Base-by-base conservation (phyloP, 1,139 yeast genomes). In the Blastobotrys capitulatus region DNA sequence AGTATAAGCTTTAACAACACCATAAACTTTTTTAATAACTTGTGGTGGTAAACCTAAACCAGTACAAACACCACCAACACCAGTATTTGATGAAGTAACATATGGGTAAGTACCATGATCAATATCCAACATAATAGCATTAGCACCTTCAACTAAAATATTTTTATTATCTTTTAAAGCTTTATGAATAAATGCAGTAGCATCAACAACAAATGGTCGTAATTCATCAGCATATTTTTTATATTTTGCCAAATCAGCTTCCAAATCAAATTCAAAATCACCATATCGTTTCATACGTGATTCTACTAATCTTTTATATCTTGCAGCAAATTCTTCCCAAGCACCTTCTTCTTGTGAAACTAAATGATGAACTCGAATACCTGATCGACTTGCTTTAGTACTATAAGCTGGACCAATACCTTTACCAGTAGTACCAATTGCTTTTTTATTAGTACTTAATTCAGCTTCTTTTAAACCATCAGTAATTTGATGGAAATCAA, bases 331-430 rank as follows among this genome's bases (percentile, higher is more conserved):
- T 69, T 87, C 96, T 42, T 78, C 85, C 97, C 98, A 92, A 32
- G 96, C 88, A 56, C 82, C 90, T 13, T 89, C 89, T 65, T 86
- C 90, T 60, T 86, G 85, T 58, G 88, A 82, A 38, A 89, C 95
- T 64, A 92, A 79, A 72, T 92, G 98, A 72, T 92, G 98, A 52
- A 92, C 95, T 71, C 99, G 81, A 60, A 92, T 76, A 65, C 99
- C 99, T 31, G 97, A 88, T 72, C 99, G 83, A 18, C 96, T 85
- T 49, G 96, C 96, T 75, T 92, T 92, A 60, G 98, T 89, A 41
- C 97, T 84, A 70, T 92, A 92, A 42, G 98, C 85, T 60, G 99
- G 99, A 52, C 99, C 99, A 65, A 92, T 92, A 71, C 99, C 99
- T 70, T 94, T 92, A 65, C 97, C 97, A 46, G 99, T 92, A 57